Conservation (phyloP, 164 flowering plant species). For the Nelumbo lutea region DNA sequence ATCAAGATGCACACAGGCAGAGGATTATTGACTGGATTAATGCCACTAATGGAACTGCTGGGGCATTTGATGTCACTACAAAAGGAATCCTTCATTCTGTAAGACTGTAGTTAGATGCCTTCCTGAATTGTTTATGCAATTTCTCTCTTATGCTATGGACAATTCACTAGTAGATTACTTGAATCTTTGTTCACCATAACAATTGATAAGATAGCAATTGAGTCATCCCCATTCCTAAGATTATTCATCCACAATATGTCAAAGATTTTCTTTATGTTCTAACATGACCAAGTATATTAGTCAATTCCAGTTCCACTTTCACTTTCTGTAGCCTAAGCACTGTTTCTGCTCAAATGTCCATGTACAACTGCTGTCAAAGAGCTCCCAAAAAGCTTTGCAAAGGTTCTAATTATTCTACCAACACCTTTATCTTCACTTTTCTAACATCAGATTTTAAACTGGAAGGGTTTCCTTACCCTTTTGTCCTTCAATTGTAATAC, state of each 20-base stretch:
- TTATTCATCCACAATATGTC: too few species aligned
- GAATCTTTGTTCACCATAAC: not conserved
- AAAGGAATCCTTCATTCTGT: not conserved
- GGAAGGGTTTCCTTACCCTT: not conserved
- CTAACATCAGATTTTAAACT: too few species aligned
- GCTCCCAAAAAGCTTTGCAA: too few species aligned
- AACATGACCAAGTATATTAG: not conserved
- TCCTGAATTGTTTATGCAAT: not conserved
- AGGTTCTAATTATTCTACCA: too few species aligned
- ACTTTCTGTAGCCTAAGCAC: too few species aligned
- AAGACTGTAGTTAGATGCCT: not conserved
- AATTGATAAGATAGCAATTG: not conserved
- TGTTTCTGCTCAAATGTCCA: too few species aligned
- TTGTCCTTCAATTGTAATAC: too few species aligned
- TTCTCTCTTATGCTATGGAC: not conserved
- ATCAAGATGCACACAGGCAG: conserved; percentile 97
- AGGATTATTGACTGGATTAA: conserved; percentile 97
- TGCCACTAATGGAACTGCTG: conserved; percentile 84
- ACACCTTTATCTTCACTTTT: too few species aligned
- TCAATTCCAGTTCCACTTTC: too few species aligned
- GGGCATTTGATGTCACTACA: conserved; percentile 67
- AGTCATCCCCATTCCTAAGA: not conserved
- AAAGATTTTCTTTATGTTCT: not conserved
- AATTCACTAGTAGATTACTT: not conserved
- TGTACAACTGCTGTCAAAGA: too few species aligned